Evolutionary conservation across 148 eudicot genomes (phyloP), one percentile per base, ranked within the genome.

Genomic region (Fagopyrum esculentum): DNA sequence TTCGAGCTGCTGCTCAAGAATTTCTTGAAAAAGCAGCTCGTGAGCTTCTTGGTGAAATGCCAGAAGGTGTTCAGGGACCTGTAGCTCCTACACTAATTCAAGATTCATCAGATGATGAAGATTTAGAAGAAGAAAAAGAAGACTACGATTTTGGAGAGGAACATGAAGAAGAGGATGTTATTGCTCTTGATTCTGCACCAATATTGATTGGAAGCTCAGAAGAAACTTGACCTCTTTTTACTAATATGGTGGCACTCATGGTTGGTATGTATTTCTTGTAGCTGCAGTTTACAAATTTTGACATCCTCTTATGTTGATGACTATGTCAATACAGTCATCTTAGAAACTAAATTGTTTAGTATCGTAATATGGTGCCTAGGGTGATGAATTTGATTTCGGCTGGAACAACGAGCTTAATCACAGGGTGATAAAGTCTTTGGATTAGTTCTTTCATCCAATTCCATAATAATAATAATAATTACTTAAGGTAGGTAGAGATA

Each of bases 1-100:
- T 90, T 61, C 89, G 86, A 46, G 81, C 91, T 81, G 96, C 96
- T 76, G 91, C 99, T 49, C 90, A 92, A 68, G 96, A 95, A 44
- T 95, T 95, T 84, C 89, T 95, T 74, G 93, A 92, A 72, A 95
- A 95, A 84, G 99, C 99, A 60, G 87, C 99, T 46, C 86, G 88
- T 71, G 99, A 95, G 77, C 93, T 95, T 77, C 91, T 90, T 71
- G 93, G 93, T 76, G 96, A 89, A 71, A 86, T 78, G 75, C 81
- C 87, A 47, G 82, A 84, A 80, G 82, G 79, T 69, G 55, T 88
- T 17, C 86, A 90, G 84, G 99, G 99, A 77, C 96, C 93, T 78
- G 69, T 93, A 73, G 88, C 74, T 78, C 91, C 89, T 72, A 71
- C 47, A 17, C 51, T 71, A 26, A 49, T 71, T 47, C 54, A 46